A percentile compares a stretch with the other conserved stretches of the same genome.
phyloP scores from a whole-genome alignment of 2,329 filamentous ascomycete genomes.

The Botryotinia calthae region DNA sequence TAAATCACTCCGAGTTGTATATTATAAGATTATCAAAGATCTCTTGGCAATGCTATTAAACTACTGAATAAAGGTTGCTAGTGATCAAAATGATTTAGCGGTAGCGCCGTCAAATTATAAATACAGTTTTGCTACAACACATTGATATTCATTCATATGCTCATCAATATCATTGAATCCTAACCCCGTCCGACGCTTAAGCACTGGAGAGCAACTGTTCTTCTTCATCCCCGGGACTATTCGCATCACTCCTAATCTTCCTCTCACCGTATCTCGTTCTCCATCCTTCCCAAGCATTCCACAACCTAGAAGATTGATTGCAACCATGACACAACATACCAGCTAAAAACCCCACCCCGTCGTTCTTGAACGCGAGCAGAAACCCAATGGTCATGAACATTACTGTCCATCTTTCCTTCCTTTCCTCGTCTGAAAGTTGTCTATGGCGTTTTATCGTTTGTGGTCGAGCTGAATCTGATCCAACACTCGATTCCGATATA shows the following conservation, averaged over 20 bases:
- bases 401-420: constrained; percentile 75
- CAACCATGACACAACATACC: constrained; percentile 77
- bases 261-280: constrained; percentile 17
- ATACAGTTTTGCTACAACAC: background rate
- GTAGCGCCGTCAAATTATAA: background rate
- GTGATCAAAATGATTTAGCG: background rate
- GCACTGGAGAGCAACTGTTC: constrained; percentile 17
- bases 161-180: background rate
- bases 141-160: background rate
- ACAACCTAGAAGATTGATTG: constrained; percentile 44
- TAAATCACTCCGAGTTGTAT: constrained; percentile 9
- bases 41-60: background rate
- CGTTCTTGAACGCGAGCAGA: constrained; percentile 83
- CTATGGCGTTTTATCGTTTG: constrained; percentile 45
- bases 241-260: constrained; percentile 17
- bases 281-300: constrained; percentile 24
- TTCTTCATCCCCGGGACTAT: constrained; percentile 21
- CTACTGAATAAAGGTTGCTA: background rate
- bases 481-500: constrained; percentile 45
- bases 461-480: constrained; percentile 31
- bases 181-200: background rate
- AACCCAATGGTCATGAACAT: constrained; percentile 86
- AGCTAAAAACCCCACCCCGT: constrained; percentile 80
- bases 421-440: constrained; percentile 63
- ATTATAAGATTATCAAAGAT: constrained; percentile 13